A percentile compares a stretch with the other conserved stretches of the same genome.
These are phyloP conservation scores for Fusarium nelsonii DNA, from an alignment of 2,329 filamentous ascomycete species.

Conservation along the genomic window DNA sequence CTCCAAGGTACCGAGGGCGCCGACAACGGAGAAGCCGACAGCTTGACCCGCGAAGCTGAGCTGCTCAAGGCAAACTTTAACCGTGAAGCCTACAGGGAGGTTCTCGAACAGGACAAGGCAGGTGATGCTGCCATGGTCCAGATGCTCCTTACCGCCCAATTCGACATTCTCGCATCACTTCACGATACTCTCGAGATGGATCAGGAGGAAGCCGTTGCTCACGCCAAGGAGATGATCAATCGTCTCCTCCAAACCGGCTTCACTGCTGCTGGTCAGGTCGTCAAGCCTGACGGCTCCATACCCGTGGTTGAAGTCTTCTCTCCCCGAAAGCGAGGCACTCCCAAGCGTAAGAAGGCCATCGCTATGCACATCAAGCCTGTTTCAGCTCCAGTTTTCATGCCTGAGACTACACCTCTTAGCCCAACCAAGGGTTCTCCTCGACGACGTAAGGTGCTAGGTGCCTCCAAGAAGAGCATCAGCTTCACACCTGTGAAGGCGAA, in stretches of 20 bases:
- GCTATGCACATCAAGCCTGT: conserved; percentile 59
- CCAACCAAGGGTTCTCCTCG: conserved; percentile 85
- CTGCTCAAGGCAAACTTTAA: conserved; percentile 85
- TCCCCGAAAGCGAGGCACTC: conserved; percentile 78
- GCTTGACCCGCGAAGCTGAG: conserved; percentile 84
- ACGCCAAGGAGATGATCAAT: conserved; percentile 81
- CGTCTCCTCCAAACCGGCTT: conserved; percentile 83
- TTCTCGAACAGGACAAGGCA: conserved; percentile 85
- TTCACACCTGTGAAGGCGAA: conserved; percentile 86
- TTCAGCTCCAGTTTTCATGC: conserved; percentile 58
- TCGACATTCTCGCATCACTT: conserved; percentile 88
- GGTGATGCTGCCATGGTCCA: conserved; percentile 84
- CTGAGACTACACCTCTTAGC: conserved; percentile 50
- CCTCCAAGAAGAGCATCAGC: conserved; percentile 74
- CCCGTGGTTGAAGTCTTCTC: conserved; percentile 75
- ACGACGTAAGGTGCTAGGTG: conserved; percentile 75
- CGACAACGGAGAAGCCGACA: conserved; percentile 74
- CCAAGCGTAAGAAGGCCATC: conserved; percentile 75
- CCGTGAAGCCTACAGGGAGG: conserved; percentile 79
- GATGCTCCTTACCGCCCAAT: conserved; percentile 87
- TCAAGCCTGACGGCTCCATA: conserved; percentile 85
- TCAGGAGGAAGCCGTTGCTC: conserved; percentile 83
- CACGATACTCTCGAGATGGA: conserved; percentile 84
- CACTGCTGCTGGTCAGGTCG: conserved; percentile 80
- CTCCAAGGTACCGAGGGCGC: conserved; percentile 68